Conservation (phyloP, 208 protist genomes). For the Crithidia acanthocephali region DNA sequence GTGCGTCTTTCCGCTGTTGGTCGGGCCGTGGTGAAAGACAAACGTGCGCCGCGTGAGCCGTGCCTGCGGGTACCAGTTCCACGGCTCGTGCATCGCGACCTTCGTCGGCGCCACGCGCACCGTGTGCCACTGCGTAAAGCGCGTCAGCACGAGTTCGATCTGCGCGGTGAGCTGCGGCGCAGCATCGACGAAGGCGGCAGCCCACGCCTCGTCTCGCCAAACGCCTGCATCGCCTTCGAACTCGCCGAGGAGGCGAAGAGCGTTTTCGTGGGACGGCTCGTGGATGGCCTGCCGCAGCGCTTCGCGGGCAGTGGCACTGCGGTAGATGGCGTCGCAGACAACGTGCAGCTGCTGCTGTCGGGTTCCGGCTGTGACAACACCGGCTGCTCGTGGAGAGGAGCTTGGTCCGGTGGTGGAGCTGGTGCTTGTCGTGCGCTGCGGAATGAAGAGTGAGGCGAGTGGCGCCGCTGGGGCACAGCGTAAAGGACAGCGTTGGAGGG, state of each 20-base stretch:
- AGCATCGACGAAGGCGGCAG: slow-evolving; percentile 22
- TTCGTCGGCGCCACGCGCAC: slow-evolving; percentile 53
- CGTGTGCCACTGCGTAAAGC: slow-evolving; percentile 72
- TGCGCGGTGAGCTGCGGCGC: slow-evolving; percentile 18
- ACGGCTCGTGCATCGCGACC: slow-evolving; percentile 73
- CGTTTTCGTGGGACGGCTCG: slow-evolving; percentile 67
- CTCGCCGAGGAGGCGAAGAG: slow-evolving; percentile 51
- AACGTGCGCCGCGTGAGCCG: slow-evolving; percentile 76
- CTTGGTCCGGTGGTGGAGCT: not conserved
- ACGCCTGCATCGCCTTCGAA: slow-evolving; percentile 53
- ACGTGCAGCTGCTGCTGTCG: slow-evolving; percentile 17
- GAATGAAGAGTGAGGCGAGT: not conserved
- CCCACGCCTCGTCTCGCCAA: slow-evolving; percentile 34
- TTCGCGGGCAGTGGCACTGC: slow-evolving; percentile 51
- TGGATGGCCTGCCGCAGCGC: slow-evolving; percentile 61
- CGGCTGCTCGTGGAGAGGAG: no score
- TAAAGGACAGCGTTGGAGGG: not conserved
- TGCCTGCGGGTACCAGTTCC: slow-evolving; percentile 87
- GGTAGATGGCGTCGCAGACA: slow-evolving; percentile 59
- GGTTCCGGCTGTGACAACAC: no score
- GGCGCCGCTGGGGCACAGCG: not conserved
- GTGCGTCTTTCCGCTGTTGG: slow-evolving; percentile 96
- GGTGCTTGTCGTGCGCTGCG: not conserved
- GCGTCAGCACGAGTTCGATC: slow-evolving; percentile 38
- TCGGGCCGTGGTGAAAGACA: slow-evolving; percentile 93